A percentile compares a stretch with the other conserved stretches of the same genome.
Evolutionary conservation across 352 stramenopile species (phyloP).

Genomic region (Globisporangium cylindrosporum): DNA sequence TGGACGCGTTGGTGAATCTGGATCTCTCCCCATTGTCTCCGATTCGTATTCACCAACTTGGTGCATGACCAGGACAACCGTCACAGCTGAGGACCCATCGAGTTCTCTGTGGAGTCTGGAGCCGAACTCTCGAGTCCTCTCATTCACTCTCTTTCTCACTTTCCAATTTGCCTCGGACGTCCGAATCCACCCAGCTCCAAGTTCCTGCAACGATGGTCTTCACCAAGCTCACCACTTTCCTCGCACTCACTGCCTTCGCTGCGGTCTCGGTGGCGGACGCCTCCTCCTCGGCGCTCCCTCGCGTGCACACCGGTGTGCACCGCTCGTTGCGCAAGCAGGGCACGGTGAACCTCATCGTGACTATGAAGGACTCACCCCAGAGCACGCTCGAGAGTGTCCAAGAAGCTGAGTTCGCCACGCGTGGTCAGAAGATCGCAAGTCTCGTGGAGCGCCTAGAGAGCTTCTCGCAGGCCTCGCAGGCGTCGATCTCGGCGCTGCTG

Average conservation of each 20-base stretch:
- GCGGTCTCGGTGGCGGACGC: neutral
- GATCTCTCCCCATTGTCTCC: neutral
- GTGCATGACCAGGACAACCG: neutral
- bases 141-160: neutral
- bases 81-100: neutral
- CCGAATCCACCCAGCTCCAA: neutral
- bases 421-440: slow-evolving; percentile 14
- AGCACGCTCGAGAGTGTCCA: slow-evolving; percentile 16
- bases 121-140: neutral
- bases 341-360: slow-evolving; percentile 32
- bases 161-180: neutral
- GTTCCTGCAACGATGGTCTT: neutral
- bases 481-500: neutral
- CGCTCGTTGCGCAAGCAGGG: slow-evolving; percentile 23
- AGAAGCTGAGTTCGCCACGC: slow-evolving; percentile 14
- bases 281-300: neutral
- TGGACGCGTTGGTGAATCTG: neutral
- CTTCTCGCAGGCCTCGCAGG: neutral
- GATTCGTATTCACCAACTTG: neutral
- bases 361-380: slow-evolving; percentile 18
- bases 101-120: neutral
- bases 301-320: slow-evolving; percentile 18
- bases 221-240: neutral
- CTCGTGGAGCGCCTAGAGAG: slow-evolving; percentile 18
- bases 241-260: neutral